These are phyloP conservation scores for Piper longum DNA, from an alignment of 164 flowering plant species.

Conservation along the genomic window DNA sequence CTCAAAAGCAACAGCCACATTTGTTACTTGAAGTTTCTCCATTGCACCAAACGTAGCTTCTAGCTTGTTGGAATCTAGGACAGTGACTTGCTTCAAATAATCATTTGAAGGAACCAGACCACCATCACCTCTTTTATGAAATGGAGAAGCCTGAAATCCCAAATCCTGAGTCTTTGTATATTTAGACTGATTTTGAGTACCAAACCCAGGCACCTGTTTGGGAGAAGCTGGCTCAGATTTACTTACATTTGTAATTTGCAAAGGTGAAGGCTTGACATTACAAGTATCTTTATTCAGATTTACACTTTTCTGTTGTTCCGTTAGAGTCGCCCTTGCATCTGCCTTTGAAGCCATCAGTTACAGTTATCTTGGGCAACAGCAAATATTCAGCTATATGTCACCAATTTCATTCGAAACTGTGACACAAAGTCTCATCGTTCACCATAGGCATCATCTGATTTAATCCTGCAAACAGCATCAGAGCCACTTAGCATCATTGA, in stretches of 20 bases:
- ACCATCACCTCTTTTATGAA: not conserved
- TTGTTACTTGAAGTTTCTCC: slow-evolving; percentile 11
- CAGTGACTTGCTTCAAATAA: not conserved
- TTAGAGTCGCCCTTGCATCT: slow-evolving; percentile 15
- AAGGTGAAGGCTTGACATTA: slow-evolving; percentile 20
- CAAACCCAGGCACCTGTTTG: slow-evolving; percentile 13
- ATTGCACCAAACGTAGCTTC: not conserved
- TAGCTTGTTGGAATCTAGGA: slow-evolving; percentile 2
- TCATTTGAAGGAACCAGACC: slow-evolving; percentile 3
- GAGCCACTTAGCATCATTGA: too few species aligned
- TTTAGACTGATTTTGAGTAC: slow-evolving; percentile 9
- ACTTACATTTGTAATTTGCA: slow-evolving; percentile 18
- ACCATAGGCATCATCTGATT: too few species aligned
- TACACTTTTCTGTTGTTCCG: slow-evolving; percentile 19
- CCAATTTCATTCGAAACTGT: too few species aligned
- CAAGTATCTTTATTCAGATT: slow-evolving; percentile 16
- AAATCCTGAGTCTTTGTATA: not conserved
- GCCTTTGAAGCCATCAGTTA: slow-evolving; percentile 36
- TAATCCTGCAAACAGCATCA: too few species aligned
- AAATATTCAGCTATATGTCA: too few species aligned
- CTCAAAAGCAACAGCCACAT: slow-evolving; percentile 19
- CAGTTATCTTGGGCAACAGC: not conserved
- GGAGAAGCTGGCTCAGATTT: slow-evolving; percentile 24
- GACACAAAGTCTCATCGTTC: too few species aligned
- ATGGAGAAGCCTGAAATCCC: not conserved